Base-by-base conservation (phyloP, 495 filamentous ascomycete species). In the Coniosporium apollinis region DNA sequence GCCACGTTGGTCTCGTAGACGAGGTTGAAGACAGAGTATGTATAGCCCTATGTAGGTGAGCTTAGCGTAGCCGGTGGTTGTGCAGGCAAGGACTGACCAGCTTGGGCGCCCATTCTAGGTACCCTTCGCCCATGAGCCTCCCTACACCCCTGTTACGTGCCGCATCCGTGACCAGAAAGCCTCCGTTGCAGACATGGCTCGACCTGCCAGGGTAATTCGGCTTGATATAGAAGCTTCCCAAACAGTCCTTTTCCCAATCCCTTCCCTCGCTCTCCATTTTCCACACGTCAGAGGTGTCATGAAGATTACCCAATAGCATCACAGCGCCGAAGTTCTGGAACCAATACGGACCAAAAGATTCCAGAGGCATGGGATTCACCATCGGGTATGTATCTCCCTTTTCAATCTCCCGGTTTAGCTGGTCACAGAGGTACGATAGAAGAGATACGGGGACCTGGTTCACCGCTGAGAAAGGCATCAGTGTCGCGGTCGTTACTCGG, bases 1-100 rank as follows among this genome's bases (percentile, higher is more conserved):
- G 83, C 89, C 22, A 91, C 76, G 55, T 97, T 96, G 41, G 81
- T 94, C 64, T 96, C 89, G 57, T 94, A 97, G 11, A 97, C 87
- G 22, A 97, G 70, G 55, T 97, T 96, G 67, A 97, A 97, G 22
- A 97, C 83, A 8, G 80, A 84, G 62, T 96, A 96, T 22, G 78
- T 82, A 54, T 94, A 97, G 14, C 89, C 89, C 62, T 81, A 34
- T 24, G 39, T 30, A 30, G n/a, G 5, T 34, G 22, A 34, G 32
- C 19, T 22, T 13, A 8, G 22, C 19, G 10, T 21, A 15, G 13
- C 19, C 5, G 11, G 5, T 15, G 15, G n/a, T 15, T 28, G 45
- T 44, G 19, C 10, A 13, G 15, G 7, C 20, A 17, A 19, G 20
- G 34, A 66, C 70, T 47, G 43, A 79, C 76, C 48, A 96, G 65